Base-by-base conservation (phyloP, 495 filamentous ascomycete genomes). In the Lophium mytilinum region DNA sequence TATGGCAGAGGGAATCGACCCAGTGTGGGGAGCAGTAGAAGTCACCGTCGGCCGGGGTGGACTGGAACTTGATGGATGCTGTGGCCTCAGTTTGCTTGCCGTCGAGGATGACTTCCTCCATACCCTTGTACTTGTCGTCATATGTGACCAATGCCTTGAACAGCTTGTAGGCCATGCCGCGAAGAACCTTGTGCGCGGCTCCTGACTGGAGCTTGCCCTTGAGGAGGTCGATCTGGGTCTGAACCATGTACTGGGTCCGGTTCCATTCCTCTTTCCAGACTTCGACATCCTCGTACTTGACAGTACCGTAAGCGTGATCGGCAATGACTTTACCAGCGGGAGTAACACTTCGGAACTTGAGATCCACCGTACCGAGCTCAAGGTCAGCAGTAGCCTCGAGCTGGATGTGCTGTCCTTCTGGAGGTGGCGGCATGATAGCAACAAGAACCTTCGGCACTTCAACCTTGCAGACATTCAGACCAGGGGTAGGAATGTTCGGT, bases 1-100 rank as follows among this genome's bases (percentile, higher is more conserved):
- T 60, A 57, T 82, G 79, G 30, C 62, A 65, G 6, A 80, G 42
- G 37, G 67, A 71, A 61, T 82, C 79, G 54, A 81, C 76, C 68
- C 70, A 76, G 68, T 70, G 75, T 9, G 76, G 76, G 8, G 68
- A 60, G 56, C 61, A 68, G 60, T 64, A 69, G 60, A 75, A 78
- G 15, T 69, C 66, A 46, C 73, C 74, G 48, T 76, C 73, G 33
- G 71, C 65, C 0, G 63, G 58, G 15, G 64, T 71, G 24, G 72
- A 70, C 52, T 73, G 73, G 68, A 77, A 77, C 18, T 66, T 52
- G 53, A 77, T 60, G 17, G 50, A 52, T 15, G 74, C 66, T 43
- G 70, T 73, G 18, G 74, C 75, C 57, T 77, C 75, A 37, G 66
- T 71, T n/a, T 68, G 54, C 34, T 68, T 66, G 40, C 67, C 66